Evolutionary conservation across 352 stramenopile species (phyloP), one percentile per base, ranked within the genome.

Genomic region (Phytopythium montanum): DNA sequence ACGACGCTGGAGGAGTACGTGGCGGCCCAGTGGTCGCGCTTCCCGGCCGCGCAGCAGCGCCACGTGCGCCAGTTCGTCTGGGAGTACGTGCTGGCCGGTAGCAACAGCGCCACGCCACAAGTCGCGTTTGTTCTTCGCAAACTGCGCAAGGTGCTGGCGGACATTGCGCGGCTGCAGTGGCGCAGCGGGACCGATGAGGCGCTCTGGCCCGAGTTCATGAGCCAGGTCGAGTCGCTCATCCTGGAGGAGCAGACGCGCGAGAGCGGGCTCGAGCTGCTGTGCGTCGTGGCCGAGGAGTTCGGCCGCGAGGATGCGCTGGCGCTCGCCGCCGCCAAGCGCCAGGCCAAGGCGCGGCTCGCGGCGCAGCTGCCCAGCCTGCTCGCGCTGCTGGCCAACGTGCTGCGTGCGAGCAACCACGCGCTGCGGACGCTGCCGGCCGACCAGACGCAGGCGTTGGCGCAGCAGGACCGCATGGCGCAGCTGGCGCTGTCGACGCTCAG

Each of bases 1-100:
- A 88, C 76, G 10, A 82, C 82, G 34, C 58, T 92, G 26, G 82
- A 92, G 41, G 82, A 92, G 66, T 90, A 90, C 64, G 76, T 92
- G 3, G 76, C 79, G 29, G 77, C 67, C 56, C 74, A 70, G 57
- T 92, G 80, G 80, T 29, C 62, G 0, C 69, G 75, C 28, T 79
- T 92, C 28, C 46, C 67, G 5, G 26, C 49, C 16, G 53, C 63
- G n/a, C 68, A 92, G 54, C 68, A 79, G 28, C 61, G 67, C 10
- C 66, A 73, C 5, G 56, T 90, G 28, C 80, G 80, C 13, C 70
- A 87, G 59, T 88, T 90, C 45, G 79, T 82, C 3, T 92, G 82
- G 82, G 66, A 89, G 36, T 79, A 77, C 54, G 50, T 90, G 7
- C 60, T 75, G 26, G 70, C 73, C 0, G 58, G 49, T 0, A 56